phyloP scores from a whole-genome alignment of 176 grass and related monocot species.

The Puccinellia tenuiflora region DNA sequence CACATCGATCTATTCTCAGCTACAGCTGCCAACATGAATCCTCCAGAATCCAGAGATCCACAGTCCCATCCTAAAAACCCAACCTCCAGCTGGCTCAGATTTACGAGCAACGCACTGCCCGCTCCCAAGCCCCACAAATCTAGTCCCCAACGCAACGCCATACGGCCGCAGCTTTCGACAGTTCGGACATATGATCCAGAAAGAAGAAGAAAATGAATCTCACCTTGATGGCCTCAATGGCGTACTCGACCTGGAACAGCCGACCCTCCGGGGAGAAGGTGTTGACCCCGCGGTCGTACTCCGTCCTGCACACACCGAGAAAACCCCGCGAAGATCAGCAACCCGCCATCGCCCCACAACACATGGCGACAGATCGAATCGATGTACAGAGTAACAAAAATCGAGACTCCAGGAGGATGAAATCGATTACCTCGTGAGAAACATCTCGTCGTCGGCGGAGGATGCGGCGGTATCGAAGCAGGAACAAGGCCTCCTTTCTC shows the following conservation, averaged over 20 bases:
- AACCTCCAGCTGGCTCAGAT: not conserved
- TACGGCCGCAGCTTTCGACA: not conserved
- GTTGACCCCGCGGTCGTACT: slow-evolving; percentile 90
- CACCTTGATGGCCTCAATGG: slow-evolving; percentile 98
- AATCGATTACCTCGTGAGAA: slow-evolving; percentile 77
- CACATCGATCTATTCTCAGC: not conserved
- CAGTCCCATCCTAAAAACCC: not conserved
- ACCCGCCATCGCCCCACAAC: not conserved
- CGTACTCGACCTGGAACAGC: slow-evolving; percentile 95
- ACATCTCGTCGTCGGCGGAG: slow-evolving; percentile 35
- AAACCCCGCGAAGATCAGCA: slow-evolving; percentile 9
- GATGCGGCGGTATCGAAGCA: not conserved
- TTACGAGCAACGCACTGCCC: not conserved
- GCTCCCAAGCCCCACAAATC: not conserved
- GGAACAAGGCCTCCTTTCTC: not conserved
- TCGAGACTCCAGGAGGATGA: not conserved
- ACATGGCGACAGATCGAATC: not conserved
- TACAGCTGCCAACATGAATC: not conserved
- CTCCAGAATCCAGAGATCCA: not conserved
- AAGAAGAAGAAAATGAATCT: not conserved
- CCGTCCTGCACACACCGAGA: slow-evolving; percentile 39
- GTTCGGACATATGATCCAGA: not conserved
- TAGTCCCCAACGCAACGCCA: not conserved
- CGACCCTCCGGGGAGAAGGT: slow-evolving; percentile 90
- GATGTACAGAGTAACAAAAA: not conserved